Evolutionary conservation across 2,329 filamentous ascomycete genomes (phyloP).

Genomic region (Fusarium denticulatum): DNA sequence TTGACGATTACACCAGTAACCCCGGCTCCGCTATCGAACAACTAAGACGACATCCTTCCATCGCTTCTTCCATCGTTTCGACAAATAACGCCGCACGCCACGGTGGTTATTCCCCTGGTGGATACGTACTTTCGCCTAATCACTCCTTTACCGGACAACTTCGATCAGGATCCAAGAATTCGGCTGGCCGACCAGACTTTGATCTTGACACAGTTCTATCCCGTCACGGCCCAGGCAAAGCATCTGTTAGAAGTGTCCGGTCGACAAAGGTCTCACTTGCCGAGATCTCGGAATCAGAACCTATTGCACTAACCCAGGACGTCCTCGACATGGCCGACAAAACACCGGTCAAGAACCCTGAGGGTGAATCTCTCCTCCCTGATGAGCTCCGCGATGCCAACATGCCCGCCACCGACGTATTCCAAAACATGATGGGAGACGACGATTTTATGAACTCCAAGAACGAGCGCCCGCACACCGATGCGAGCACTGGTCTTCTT

Average conservation of each 20-base stretch:
- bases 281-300: constrained; percentile 67
- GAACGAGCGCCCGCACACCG: constrained; percentile 3
- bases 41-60: constrained; percentile 58
- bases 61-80: constrained; percentile 72
- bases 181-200: constrained; percentile 52
- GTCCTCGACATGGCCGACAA: constrained; percentile 65
- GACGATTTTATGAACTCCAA: constrained; percentile 32
- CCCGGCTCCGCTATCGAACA: constrained; percentile 41
- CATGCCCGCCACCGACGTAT: constrained; percentile 45
- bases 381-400: constrained; percentile 50
- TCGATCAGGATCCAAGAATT: constrained; percentile 65
- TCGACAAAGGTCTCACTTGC: constrained; percentile 63
- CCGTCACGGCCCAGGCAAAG: constrained; percentile 65
- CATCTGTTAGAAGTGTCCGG: constrained; percentile 61
- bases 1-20: constrained; percentile 44
- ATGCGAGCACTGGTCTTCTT: constrained; percentile 17
- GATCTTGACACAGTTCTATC: constrained; percentile 55
- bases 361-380: constrained; percentile 52
- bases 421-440: constrained; percentile 49
- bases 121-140: constrained; percentile 73
- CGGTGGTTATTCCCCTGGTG: constrained; percentile 76
- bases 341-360: constrained; percentile 51
- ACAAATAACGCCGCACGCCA: constrained; percentile 73
- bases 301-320: constrained; percentile 59
- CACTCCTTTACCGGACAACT: constrained; percentile 68